Conservation (phyloP, 1,284 basidiomycete species). For the Ganoderma sinense region DNA sequence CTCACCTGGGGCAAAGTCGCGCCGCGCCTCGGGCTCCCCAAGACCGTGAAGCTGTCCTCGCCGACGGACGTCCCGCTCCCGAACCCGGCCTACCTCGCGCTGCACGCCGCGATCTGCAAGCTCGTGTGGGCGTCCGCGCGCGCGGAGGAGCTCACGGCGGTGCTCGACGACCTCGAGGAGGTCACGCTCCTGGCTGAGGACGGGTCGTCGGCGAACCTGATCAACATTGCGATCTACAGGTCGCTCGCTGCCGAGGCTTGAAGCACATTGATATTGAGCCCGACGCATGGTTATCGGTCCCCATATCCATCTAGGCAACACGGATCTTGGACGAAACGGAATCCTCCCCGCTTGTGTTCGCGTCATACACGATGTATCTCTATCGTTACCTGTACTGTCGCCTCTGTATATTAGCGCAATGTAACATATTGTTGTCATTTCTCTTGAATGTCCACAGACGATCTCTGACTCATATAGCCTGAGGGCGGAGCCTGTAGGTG, state of each 20-base stretch:
- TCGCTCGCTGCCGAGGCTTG: slow-evolving; percentile 14
- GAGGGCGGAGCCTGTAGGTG: too few relatives aligned
- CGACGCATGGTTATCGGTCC: too few relatives aligned
- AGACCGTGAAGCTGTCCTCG: slow-evolving; percentile 25
- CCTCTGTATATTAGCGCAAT: not conserved
- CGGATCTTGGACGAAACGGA: not conserved
- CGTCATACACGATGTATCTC: not conserved
- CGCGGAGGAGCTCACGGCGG: slow-evolving; percentile 28
- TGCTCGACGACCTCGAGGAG: slow-evolving; percentile 27
- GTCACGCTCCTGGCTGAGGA: slow-evolving; percentile 28
- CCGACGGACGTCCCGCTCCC: slow-evolving; percentile 16
- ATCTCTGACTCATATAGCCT: too few relatives aligned
- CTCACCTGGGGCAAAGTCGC: slow-evolving; percentile 31
- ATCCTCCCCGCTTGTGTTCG: not conserved
- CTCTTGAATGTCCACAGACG: not conserved
- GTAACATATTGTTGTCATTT: not conserved
- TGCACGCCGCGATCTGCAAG: slow-evolving; percentile 26
- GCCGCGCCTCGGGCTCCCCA: slow-evolving; percentile 28
- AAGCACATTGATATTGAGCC: too few relatives aligned
- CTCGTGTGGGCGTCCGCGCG: slow-evolving; percentile 27
- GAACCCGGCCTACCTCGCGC: slow-evolving; percentile 27
- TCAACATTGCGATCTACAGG: slow-evolving; percentile 30
- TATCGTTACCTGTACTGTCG: not conserved
- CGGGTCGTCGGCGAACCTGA: slow-evolving; percentile 26
- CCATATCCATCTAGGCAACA: not conserved